Conservation (phyloP, 1,139 yeast species). For the Candida sojae region DNA sequence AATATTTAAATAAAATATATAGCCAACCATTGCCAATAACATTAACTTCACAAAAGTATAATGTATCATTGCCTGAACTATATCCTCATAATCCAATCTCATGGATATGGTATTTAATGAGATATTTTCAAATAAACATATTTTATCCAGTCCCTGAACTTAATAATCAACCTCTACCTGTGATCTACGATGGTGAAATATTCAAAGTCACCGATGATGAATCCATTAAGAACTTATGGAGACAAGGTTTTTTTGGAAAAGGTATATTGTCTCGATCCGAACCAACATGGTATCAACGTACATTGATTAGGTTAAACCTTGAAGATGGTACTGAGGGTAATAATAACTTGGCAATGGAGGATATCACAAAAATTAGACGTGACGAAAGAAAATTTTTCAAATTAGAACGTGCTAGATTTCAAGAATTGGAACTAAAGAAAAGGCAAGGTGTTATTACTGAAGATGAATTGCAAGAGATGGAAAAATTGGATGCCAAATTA, state of each 20-base stretch:
- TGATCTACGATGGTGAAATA: slow-evolving; percentile 29
- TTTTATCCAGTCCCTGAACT: slow-evolving; percentile 30
- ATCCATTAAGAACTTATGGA: slow-evolving; percentile 70
- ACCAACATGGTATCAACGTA: slow-evolving; percentile 82
- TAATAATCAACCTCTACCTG: slow-evolving; percentile 21
- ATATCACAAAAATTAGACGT: slow-evolving; percentile 72
- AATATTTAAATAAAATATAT: slow-evolving; percentile 35
- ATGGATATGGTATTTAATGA: slow-evolving; percentile 49
- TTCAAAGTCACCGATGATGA: slow-evolving; percentile 47
- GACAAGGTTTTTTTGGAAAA: slow-evolving; percentile 90
- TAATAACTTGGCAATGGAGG: slow-evolving; percentile 59
- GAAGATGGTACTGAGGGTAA: slow-evolving; percentile 27
- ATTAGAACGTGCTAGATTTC: slow-evolving; percentile 44
- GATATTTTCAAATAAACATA: slow-evolving; percentile 26
- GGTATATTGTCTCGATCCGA: slow-evolving; percentile 88
- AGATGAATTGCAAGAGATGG: slow-evolving; percentile 29
- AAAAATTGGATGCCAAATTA: slow-evolving; percentile 23
- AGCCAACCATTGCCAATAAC: slow-evolving; percentile 52
- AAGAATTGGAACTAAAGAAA: slow-evolving; percentile 33
- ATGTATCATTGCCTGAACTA: slow-evolving; percentile 42
- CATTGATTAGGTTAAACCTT: slow-evolving; percentile 48
- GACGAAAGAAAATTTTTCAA: slow-evolving; percentile 75
- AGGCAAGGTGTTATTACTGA: slow-evolving; percentile 24
- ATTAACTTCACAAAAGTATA: slow-evolving; percentile 35
- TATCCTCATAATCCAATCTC: slow-evolving; percentile 62